phyloP scores from a whole-genome alignment of 1,284 basidiomycete genomes.

The Tetrapyrgos nigripes region DNA sequence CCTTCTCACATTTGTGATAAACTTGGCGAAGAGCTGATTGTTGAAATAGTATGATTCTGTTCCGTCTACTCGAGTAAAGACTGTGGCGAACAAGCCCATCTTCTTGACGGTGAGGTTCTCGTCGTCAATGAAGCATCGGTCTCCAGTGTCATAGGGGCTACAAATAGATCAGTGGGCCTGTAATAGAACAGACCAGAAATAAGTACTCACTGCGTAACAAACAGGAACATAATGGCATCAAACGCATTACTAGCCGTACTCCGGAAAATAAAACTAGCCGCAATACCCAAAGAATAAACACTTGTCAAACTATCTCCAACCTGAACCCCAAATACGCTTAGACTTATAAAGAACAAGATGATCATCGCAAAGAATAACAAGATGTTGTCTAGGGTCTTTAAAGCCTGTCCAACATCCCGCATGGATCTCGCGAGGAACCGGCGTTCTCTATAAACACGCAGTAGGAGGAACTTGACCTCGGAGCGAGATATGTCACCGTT shows the following conservation, averaged over 20 bases:
- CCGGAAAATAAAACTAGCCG: slow-evolving; percentile 80
- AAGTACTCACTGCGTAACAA: slow-evolving; percentile 72
- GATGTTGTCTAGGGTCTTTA: slow-evolving; percentile 67
- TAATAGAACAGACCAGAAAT: slow-evolving; percentile 3
- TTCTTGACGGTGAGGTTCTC: slow-evolving; percentile 79
- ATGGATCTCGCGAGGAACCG: slow-evolving; percentile 73
- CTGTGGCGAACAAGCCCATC: slow-evolving; percentile 77
- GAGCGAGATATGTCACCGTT: slow-evolving; percentile 81
- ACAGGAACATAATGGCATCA: slow-evolving; percentile 81
- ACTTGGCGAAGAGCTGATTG: slow-evolving; percentile 72
- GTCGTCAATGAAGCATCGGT: slow-evolving; percentile 73
- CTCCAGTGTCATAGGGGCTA: slow-evolving; percentile 80
- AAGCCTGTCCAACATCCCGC: slow-evolving; percentile 71
- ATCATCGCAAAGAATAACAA: slow-evolving; percentile 66
- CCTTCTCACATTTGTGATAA: slow-evolving; percentile 76
- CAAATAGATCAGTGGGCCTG: slow-evolving; percentile 26
- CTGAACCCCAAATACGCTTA: slow-evolving; percentile 73
- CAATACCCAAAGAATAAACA: slow-evolving; percentile 71
- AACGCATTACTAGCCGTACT: slow-evolving; percentile 71
- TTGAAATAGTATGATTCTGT: slow-evolving; percentile 82
- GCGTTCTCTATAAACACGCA: slow-evolving; percentile 80
- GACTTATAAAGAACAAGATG: slow-evolving; percentile 73
- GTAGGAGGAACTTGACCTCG: slow-evolving; percentile 76
- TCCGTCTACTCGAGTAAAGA: slow-evolving; percentile 71
- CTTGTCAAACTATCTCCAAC: slow-evolving; percentile 68